Percentiles rank a stretch among this genome's conserved stretches.
Evolutionary conservation across 164 flowering plant genomes (phyloP).

Genomic region (Sedum album): DNA sequence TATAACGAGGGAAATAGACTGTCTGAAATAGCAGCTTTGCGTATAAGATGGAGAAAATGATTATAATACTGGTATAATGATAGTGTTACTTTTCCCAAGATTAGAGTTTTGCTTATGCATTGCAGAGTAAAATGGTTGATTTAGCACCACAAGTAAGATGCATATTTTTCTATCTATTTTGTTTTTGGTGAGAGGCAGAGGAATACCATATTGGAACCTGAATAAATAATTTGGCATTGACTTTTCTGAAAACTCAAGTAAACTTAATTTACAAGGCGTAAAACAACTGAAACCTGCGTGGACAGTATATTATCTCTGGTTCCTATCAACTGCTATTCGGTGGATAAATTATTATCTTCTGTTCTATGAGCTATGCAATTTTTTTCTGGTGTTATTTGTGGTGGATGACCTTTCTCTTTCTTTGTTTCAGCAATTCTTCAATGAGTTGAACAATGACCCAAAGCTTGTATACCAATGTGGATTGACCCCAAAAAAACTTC

Average conservation of each 20-base stretch:
- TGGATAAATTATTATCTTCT: not conserved
- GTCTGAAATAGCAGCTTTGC: too few relatives aligned
- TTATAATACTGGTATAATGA: too few relatives aligned
- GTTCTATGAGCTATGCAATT: not conserved
- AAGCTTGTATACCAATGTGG: conserved; percentile 98
- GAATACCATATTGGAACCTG: too few relatives aligned
- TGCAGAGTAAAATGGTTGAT: too few relatives aligned
- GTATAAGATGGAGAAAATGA: too few relatives aligned
- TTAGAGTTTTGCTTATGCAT: not conserved
- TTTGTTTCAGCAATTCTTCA: conserved; percentile 55
- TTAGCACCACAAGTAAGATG: too few relatives aligned
- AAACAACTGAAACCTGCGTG: conserved; percentile 1
- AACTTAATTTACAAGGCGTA: not conserved
- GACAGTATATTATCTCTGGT: not conserved
- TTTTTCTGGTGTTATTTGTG: not conserved
- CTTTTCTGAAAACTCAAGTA: not conserved
- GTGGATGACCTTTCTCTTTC: not conserved
- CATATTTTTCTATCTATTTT: too few relatives aligned
- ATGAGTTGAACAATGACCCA: conserved; percentile 76
- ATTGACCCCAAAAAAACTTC: conserved; percentile 79
- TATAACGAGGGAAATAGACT: too few relatives aligned
- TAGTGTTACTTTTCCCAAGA: not conserved
- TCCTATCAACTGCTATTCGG: not conserved
- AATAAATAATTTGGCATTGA: too few relatives aligned
- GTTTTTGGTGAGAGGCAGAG: too few relatives aligned